Evolutionary conservation across 352 stramenopile genomes (phyloP).

Genomic region (Aphanomyces invadans): DNA sequence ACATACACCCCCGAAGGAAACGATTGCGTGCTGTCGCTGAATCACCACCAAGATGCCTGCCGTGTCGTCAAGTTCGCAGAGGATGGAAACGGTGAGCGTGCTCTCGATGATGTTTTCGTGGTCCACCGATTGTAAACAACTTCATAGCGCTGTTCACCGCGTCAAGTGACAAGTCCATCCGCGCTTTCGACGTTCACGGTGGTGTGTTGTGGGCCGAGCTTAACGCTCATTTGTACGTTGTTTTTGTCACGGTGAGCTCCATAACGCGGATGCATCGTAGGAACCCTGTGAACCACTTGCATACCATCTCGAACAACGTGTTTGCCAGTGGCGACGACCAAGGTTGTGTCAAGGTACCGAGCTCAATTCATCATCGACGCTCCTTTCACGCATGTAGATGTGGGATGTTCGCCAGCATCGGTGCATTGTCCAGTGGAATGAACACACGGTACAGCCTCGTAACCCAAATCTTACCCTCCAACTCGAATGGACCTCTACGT

Average conservation of each 20-base stretch:
- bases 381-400: conserved; percentile 34
- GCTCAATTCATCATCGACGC: background rate
- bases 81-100: conserved; percentile 58
- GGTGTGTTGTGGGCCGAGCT: conserved; percentile 74
- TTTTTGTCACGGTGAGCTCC: conserved; percentile 27
- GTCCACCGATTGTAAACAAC: too few species aligned
- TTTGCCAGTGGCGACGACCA: conserved; percentile 76
- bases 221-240: conserved; percentile 68
- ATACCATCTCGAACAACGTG: conserved; percentile 59
- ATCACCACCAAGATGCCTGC: conserved; percentile 65
- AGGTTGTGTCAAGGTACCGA: conserved; percentile 62
- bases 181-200: conserved; percentile 68
- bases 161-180: conserved; percentile 73
- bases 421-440: conserved; percentile 86
- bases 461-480: too few species aligned
- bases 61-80: conserved; percentile 60
- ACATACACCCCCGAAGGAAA: conserved; percentile 72
- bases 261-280: too few species aligned
- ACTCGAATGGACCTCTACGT: background rate
- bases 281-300: conserved; percentile 56
- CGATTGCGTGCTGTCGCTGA: conserved; percentile 60
- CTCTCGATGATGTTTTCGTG: too few species aligned
- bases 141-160: conserved; percentile 63
- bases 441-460: conserved; percentile 83
- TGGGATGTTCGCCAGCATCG: conserved; percentile 80